phyloP scores from a whole-genome alignment of 345 rosid genomes.

The Dipteronia dyeriana region DNA sequence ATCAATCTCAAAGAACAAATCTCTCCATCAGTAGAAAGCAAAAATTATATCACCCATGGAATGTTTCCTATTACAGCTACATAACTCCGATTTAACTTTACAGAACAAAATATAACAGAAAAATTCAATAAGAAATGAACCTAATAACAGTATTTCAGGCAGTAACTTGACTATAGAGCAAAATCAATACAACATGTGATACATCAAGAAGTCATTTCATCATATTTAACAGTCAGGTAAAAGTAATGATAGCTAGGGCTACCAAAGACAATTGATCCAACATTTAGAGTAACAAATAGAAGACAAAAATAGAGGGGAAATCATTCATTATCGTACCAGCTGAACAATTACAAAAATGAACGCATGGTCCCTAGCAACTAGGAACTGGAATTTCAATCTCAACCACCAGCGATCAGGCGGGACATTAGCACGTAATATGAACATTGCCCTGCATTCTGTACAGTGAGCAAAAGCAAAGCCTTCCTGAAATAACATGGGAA shows the following conservation, averaged over 20 bases:
- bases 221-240: not conserved
- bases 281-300: not conserved
- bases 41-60: not conserved
- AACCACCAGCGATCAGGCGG: constrained; percentile 99
- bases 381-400: constrained; percentile 95
- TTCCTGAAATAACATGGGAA: constrained; percentile 59
- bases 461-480: constrained; percentile 99
- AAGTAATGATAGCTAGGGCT: not conserved
- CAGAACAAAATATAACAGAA: not conserved
- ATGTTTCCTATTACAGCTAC: not conserved
- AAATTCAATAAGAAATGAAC: not conserved
- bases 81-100: not conserved
- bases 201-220: constrained; percentile 3
- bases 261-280: constrained; percentile 6
- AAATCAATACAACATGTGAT: not conserved
- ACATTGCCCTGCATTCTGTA: constrained; percentile 95
- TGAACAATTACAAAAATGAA: constrained; percentile 91
- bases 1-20: not conserved
- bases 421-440: constrained; percentile 88
- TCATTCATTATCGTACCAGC: constrained; percentile 56
- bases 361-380: constrained; percentile 95
- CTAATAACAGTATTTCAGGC: not conserved
- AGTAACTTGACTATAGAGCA: not conserved
- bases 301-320: not conserved
- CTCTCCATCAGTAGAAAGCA: not conserved